phyloP scores from a whole-genome alignment of 2,329 filamentous ascomycete genomes.

The Colletotrichum tabaci region DNA sequence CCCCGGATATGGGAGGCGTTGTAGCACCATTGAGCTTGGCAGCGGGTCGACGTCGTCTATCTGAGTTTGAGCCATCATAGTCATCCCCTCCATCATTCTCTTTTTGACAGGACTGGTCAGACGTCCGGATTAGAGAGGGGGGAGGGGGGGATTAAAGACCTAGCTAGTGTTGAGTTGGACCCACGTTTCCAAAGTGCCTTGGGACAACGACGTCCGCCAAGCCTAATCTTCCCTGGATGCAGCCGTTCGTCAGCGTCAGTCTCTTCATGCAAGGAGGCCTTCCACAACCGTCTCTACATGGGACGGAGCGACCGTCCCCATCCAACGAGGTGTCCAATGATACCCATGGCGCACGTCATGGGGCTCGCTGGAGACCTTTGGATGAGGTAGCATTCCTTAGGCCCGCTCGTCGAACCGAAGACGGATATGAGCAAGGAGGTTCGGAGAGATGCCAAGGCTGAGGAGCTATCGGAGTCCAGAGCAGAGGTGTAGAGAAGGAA shows the following conservation, averaged over 20 bases:
- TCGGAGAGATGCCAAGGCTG: conserved; percentile 8
- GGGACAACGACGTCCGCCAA: conserved; percentile 18
- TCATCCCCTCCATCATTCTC: conserved; percentile 25
- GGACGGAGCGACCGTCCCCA: conserved; percentile 10
- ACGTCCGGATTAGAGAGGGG: conserved; percentile 20
- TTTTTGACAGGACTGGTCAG: conserved; percentile 10
- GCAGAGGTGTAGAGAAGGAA: neutral
- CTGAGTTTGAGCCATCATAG: conserved; percentile 24
- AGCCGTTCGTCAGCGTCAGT: neutral
- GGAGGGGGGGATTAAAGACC: too few relatives aligned
- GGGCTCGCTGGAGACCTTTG: conserved; percentile 5
- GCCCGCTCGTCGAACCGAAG: conserved; percentile 25
- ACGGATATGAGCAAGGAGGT: conserved; percentile 21
- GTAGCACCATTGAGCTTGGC: conserved; percentile 26
- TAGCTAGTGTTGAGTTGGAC: too few relatives aligned
- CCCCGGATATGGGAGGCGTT: conserved; percentile 28
- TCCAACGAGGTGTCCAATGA: conserved; percentile 2
- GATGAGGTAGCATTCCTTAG: conserved; percentile 11
- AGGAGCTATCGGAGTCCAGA: neutral
- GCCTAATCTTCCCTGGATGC: conserved; percentile 19
- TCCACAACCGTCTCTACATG: conserved; percentile 17
- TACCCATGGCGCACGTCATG: conserved; percentile 41
- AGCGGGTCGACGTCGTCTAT: conserved; percentile 36
- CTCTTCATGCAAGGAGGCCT: conserved; percentile 14
- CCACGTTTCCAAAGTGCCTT: too few relatives aligned